phyloP scores from a whole-genome alignment of 495 filamentous ascomycete genomes.

The Aspergillus funiculosus region DNA sequence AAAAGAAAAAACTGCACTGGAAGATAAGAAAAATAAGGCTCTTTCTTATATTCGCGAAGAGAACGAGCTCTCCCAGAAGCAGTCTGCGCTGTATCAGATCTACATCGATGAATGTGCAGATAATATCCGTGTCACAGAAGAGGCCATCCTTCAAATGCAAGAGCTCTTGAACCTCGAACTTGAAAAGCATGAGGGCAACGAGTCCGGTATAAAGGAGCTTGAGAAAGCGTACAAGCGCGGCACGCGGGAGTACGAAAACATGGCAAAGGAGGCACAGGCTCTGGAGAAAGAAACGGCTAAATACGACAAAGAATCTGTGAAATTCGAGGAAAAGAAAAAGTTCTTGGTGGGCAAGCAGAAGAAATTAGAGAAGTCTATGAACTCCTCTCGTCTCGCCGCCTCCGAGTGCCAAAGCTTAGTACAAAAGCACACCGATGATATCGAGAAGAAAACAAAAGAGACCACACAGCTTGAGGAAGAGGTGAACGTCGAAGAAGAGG shows the following conservation, averaged over 20 bases:
- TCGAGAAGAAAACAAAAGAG: constrained; percentile 66
- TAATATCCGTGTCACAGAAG: constrained; percentile 83
- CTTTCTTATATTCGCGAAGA: constrained; percentile 83
- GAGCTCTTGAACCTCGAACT: constrained; percentile 79
- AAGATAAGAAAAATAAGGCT: constrained; percentile 95
- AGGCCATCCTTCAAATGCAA: constrained; percentile 86
- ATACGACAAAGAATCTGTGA: constrained; percentile 92
- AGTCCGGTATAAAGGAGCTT: constrained; percentile 83
- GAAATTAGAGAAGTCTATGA: constrained; percentile 86
- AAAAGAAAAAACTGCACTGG: constrained; percentile 86
- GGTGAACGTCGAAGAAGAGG: constrained; percentile 72
- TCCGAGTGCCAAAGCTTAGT: constrained; percentile 72
- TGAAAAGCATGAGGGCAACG: constrained; percentile 85
- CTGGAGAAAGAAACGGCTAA: constrained; percentile 83
- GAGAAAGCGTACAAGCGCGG: constrained; percentile 80
- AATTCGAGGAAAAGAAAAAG: constrained; percentile 96
- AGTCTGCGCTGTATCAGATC: constrained; percentile 84
- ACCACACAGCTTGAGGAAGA: constrained; percentile 65
- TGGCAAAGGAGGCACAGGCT: constrained; percentile 76
- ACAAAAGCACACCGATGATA: constrained; percentile 68
- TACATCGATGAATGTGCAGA: constrained; percentile 81
- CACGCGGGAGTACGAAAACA: constrained; percentile 69
- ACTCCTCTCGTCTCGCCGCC: constrained; percentile 59
- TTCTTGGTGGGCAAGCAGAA: constrained; percentile 84
- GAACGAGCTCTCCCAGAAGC: constrained; percentile 85